Evolutionary conservation across 441 rosid species (phyloP), one percentile per base, ranked within the genome.

Genomic region (Breynia disticha): DNA sequence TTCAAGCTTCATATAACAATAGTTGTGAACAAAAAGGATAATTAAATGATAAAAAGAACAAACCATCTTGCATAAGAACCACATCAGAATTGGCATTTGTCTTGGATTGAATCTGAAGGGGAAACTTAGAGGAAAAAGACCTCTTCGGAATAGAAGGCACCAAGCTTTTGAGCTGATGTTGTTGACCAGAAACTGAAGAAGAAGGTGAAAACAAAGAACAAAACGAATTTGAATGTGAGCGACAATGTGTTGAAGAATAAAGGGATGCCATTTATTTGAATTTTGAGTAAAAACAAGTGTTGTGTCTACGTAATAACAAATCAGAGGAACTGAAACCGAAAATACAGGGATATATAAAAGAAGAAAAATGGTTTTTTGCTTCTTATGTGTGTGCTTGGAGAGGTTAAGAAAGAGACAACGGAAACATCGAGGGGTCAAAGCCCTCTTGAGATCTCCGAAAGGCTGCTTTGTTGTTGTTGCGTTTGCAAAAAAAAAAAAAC

Each of bases 31-130:
- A 52, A 0, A 41, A 56, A 32, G 11, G 41, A 5, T 9, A 13
- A 9, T 10, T 2, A 2, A 15, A 60, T 16, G n/a, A 39, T 19
- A 52, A 54, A n/a, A 14, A 50, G 45, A 54, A 67, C 80, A 46
- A 54, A 87, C 98, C 96, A 75, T 90, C 88, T 73, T 81, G 82
- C 83, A 80, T 71, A 56, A 73, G 65, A 55, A 76, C 70, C 37
- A 46, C 78, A 63, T 58, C 62, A 17, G 55, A 70, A 63, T 53
- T 44, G 17, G 75, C 60, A 50, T 73, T 73, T 48, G 63, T 67
- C 54, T 15, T 24, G 32, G 54, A 32, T 22, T 41, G 73, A 52
- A 70, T 69, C 60, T 65, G 68, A 53, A 67, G 18, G 43, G 72
- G 80, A 15, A 67, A 45, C 63, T 81, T 78, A 55, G 70, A 70